Evolutionary conservation across 768 basidiomycete species (phyloP).

Genomic region (Tricholomella constricta): DNA sequence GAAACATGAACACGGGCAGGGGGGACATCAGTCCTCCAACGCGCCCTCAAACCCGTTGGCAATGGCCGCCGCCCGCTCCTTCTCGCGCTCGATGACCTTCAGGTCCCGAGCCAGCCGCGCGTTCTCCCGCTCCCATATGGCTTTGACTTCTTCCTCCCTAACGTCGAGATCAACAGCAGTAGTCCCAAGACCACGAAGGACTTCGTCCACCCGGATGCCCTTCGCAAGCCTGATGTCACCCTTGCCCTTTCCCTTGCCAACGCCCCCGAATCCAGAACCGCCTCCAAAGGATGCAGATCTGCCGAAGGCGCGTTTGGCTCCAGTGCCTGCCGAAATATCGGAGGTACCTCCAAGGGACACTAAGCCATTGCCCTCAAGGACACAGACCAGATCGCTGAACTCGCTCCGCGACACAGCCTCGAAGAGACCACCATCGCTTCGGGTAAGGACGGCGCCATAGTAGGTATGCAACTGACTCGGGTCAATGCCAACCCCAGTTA

Average conservation of each 20-base stretch:
- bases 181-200: constrained; percentile 70
- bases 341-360: constrained; percentile 22
- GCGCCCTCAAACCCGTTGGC: constrained; percentile 22
- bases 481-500: constrained; percentile 48
- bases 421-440: constrained; percentile 56
- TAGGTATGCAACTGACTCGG: constrained; percentile 62
- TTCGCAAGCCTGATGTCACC: constrained; percentile 58
- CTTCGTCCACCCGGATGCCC: constrained; percentile 68
- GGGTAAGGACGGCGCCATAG: constrained; percentile 60
- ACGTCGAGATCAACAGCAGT: constrained; percentile 34
- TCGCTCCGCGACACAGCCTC: constrained; percentile 73
- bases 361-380: constrained; percentile 74
- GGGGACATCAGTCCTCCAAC: constrained; percentile 16
- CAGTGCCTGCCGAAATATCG: constrained; percentile 5
- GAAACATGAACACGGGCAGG: not conserved
- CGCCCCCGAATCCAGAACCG: constrained; percentile 35
- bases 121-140: constrained; percentile 57
- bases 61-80: constrained; percentile 9
- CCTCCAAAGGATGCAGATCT: constrained; percentile 61
- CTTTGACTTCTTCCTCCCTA: constrained; percentile 51
- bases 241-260: constrained; percentile 42
- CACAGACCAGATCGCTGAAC: constrained; percentile 68
- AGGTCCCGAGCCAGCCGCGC: constrained; percentile 45
- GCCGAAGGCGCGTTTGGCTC: constrained; percentile 52
- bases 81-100: constrained; percentile 30